Evolutionary conservation across 2,329 filamentous ascomycete species (phyloP), one percentile per base, ranked within the genome.

Genomic region (Aureobasidium sp.): DNA sequence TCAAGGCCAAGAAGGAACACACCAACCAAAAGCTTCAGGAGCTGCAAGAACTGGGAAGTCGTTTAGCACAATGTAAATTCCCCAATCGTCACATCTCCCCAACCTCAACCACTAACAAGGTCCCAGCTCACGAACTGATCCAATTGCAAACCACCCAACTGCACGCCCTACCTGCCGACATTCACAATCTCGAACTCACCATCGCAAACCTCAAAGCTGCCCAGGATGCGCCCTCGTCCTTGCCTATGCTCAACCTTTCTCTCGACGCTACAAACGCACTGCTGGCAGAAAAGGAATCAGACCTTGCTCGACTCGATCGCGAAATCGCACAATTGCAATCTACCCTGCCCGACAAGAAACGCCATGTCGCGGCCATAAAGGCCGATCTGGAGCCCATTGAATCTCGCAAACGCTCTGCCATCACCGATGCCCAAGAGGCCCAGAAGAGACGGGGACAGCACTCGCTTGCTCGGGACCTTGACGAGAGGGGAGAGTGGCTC

Each of bases 1-100:
- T 97, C 37, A 91, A 94, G 72, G 82, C 83, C 45, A 85, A 89
- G 69, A 97, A 97, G 76, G 80, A 82, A 17, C 87, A 92, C 35
- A 74, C 92, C 60, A 74, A 76, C 73, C 31, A 40, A 24, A 58
- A 47, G 27, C 33, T 59, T 5, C 19, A 53, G 1, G 54, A 37
- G 39, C 50, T 64, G 45, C 60, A 64, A 27, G 56, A 60, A 22
- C 6, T 62, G 45, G 60, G 22, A 31, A 24, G 31, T 19, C 8
- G 27, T 22, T 49, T 62, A 17, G 44, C 45, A 53, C 61, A 58
- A 42, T 45, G 37, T 48, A n/a, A 47, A 29, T 44, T 17, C 39
- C 37, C 45, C 27, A 17, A 12, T 37, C 37, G 39, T 24, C 15
- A 4, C 15, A 3, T n/a, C 39, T 24, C 35, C 40, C 8, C 3